Evolutionary conservation across 2,329 filamentous ascomycete species (phyloP).

Genomic region (Colletotrichum endophyticum): DNA sequence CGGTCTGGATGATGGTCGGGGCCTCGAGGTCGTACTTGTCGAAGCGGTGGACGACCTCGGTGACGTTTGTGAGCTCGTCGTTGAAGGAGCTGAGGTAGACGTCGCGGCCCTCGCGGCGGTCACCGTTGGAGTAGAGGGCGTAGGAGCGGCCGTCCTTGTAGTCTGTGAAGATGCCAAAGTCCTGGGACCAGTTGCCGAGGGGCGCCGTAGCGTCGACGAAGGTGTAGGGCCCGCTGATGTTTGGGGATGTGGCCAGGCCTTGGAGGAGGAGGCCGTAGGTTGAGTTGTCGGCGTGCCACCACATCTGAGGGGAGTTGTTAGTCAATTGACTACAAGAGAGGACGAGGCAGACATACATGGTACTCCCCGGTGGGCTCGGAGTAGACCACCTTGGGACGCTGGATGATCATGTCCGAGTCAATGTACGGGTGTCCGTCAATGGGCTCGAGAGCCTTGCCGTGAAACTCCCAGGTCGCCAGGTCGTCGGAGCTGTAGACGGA

Average conservation of each 20-base stretch:
- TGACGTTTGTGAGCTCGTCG: slow-evolving; percentile 53
- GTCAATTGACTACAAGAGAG: background rate
- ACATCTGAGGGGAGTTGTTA: slow-evolving; percentile 44
- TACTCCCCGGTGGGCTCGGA: slow-evolving; percentile 59
- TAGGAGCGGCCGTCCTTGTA: slow-evolving; percentile 62
- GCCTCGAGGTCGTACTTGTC: slow-evolving; percentile 66
- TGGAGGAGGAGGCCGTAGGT: slow-evolving; percentile 62
- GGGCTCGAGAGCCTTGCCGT: slow-evolving; percentile 63
- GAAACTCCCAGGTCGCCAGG: slow-evolving; percentile 61
- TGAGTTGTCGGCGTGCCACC: slow-evolving; percentile 66
- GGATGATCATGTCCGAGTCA: slow-evolving; percentile 61
- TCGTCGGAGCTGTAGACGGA: slow-evolving; percentile 67
- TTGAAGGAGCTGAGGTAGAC: slow-evolving; percentile 63
- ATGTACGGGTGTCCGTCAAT: slow-evolving; percentile 60
- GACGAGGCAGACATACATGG: slow-evolving; percentile 44
- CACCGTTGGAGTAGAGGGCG: slow-evolving; percentile 65
- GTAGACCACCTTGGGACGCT: slow-evolving; percentile 66
- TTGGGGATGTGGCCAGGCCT: slow-evolving; percentile 58
- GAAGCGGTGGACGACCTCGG: slow-evolving; percentile 58
- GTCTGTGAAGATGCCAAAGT: slow-evolving; percentile 66
- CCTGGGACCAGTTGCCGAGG: slow-evolving; percentile 67
- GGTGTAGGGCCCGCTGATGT: slow-evolving; percentile 56
- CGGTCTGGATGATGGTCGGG: slow-evolving; percentile 64
- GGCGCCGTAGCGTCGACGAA: slow-evolving; percentile 59
- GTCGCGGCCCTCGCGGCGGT: slow-evolving; percentile 57